Base-by-base conservation (phyloP, 306 rosid species). In the Vicia sativa region DNA sequence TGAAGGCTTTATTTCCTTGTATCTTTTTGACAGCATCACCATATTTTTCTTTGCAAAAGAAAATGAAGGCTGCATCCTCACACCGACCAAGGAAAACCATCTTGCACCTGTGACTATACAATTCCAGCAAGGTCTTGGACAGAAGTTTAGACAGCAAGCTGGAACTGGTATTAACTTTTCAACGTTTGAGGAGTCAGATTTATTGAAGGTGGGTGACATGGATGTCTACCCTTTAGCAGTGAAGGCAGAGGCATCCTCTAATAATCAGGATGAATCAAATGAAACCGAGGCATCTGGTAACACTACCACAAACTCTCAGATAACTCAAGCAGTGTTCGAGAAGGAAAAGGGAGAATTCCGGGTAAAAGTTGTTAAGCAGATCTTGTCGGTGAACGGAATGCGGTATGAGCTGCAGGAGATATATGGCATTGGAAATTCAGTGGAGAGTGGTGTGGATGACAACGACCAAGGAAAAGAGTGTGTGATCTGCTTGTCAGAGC, bases 331-430 rank as follows among this genome's bases (percentile, higher is more conserved):
- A 4, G 81, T 95, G 45, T 86, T 95, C 67, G 95, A 82, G 84
- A 95, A 83, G 79, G 97, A 84, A 78, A 95, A 75, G 81, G 99
- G 99, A 57, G 92, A 87, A 62, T 81, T 82, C 69, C 95, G 67
- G 73, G 91, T 85, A 64, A 88, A 84, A 78, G 99, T 90, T 39
- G 68, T 81, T 67, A 90, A 91, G 83, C 99, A 90, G 79, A 88
- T 95, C 65, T 83, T 95, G 79, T 87, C 95, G 91, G 92, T 95
- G 70, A 85, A 86, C 60, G 83, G 82, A 53, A 81, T 58, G 85
- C 87, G 99, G 71, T 95, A 88, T 81, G 99, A 95, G 61, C 81
- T 95, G 65, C 97, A 90, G 78, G 97, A 90, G 89, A 95, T 95
- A 78, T 95, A 87, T 59, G 99, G 99, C 21, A 95, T 95, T 71